These are phyloP conservation scores for Mycena vulgaris DNA, from an alignment of 768 basidiomycete species.

Conservation along the genomic window DNA sequence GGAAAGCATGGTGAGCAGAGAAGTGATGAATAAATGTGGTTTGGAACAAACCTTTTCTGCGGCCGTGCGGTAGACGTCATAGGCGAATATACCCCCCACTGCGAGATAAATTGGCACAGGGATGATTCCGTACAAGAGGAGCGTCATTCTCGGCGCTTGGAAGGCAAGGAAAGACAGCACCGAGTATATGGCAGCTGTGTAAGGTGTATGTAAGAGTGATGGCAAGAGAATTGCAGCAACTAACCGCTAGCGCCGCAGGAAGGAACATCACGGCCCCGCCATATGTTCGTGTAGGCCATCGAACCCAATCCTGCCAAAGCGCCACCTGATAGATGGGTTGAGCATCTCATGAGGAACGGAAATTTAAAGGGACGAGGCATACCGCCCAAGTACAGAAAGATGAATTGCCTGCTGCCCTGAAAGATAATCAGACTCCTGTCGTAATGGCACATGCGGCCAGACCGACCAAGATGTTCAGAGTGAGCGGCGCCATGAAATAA, in stretches of 20 bases:
- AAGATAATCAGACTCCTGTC: background rate
- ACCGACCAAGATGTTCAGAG: slow-evolving; percentile 65
- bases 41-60: slow-evolving; percentile 54
- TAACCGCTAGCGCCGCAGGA: slow-evolving; percentile 83
- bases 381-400: slow-evolving; percentile 84
- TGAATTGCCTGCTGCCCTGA: slow-evolving; percentile 73
- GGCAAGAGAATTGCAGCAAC: slow-evolving; percentile 37
- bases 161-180: slow-evolving; percentile 82
- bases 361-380: slow-evolving; percentile 44
- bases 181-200: slow-evolving; percentile 79
- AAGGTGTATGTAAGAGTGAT: slow-evolving; percentile 17
- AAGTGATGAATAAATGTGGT: background rate
- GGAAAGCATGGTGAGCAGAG: slow-evolving; percentile 11
- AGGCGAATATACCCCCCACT: slow-evolving; percentile 76
- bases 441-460: background rate
- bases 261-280: slow-evolving; percentile 49
- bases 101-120: slow-evolving; percentile 87
- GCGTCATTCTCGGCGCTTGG: slow-evolving; percentile 73
- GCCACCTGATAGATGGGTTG: slow-evolving; percentile 62
- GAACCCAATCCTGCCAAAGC: slow-evolving; percentile 67
- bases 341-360: background rate
- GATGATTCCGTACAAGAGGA: slow-evolving; percentile 66
- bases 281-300: slow-evolving; percentile 62
- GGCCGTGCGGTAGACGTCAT: slow-evolving; percentile 67
- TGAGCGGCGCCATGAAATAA: slow-evolving; percentile 81